phyloP scores from a whole-genome alignment of 2,329 filamentous ascomycete species.

The Metarhizium anisopliae region DNA sequence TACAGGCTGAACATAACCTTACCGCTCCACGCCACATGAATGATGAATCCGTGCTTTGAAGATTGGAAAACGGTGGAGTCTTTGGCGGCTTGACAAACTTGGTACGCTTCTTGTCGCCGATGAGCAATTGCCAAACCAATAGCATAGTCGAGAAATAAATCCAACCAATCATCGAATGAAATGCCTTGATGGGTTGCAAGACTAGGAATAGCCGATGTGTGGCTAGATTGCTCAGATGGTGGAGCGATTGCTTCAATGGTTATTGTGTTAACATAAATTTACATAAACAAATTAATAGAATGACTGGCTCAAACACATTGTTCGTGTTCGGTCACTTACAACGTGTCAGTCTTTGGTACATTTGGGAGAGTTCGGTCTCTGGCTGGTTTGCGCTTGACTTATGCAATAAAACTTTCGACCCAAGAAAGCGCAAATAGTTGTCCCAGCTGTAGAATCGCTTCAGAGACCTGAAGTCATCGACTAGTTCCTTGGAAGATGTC shows the following conservation, averaged over 20 bases:
- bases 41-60: conserved; percentile 57
- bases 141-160: conserved; percentile 83
- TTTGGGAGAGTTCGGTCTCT: conserved; percentile 38
- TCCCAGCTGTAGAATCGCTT: conserved; percentile 60
- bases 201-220: not conserved
- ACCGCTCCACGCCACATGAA: conserved; percentile 71
- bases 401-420: conserved; percentile 21
- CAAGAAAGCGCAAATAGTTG: conserved; percentile 51
- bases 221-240: conserved; percentile 5
- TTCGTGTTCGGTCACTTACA: conserved; percentile 29
- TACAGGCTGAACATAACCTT: conserved; percentile 20
- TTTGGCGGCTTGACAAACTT: conserved; percentile 66
- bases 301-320: conserved; percentile 7
- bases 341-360: conserved; percentile 47
- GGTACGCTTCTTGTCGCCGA: conserved; percentile 65
- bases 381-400: conserved; percentile 17
- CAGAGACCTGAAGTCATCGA: conserved; percentile 54
- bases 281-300: not conserved
- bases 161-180: conserved; percentile 75
- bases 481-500: conserved; percentile 47
- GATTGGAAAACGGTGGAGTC: conserved; percentile 79
- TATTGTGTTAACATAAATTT: not conserved
- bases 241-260: conserved; percentile 8
- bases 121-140: conserved; percentile 62
- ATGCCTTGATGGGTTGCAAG: conserved; percentile 58